These are phyloP conservation scores for Saccharomycopsis microspora DNA, from an alignment of 805 yeast genomes.

Conservation along the genomic window DNA sequence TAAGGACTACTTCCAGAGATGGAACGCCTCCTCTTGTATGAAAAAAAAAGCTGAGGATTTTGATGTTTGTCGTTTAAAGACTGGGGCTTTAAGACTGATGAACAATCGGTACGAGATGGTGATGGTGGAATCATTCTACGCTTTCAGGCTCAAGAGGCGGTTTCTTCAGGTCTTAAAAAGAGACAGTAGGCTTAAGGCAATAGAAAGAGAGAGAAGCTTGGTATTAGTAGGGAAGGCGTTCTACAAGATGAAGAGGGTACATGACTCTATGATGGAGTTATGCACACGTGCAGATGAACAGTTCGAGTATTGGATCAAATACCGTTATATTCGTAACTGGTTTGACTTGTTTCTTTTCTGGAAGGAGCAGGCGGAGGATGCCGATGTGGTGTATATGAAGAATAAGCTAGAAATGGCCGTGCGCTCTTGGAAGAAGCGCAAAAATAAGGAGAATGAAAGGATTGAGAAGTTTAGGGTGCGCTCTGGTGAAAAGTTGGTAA, in stretches of 20 bases:
- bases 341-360: not conserved
- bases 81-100: not conserved
- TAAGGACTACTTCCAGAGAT: constrained; percentile 1
- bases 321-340: constrained; percentile 6
- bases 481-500: not conserved
- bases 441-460: not conserved
- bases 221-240: constrained; percentile 1
- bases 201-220: not conserved
- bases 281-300: not conserved
- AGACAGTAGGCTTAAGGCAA: not conserved
- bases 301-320: not conserved
- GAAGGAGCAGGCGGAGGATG: not conserved
- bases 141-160: constrained; percentile 1
- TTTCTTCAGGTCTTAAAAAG: constrained; percentile 2
- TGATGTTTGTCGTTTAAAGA: constrained; percentile 1
- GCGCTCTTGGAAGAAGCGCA: not conserved
- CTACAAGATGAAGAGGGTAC: constrained; percentile 3
- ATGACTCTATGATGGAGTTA: no score
- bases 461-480: not conserved
- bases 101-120: constrained; percentile 1
- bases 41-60: constrained; percentile 3
- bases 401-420: not conserved
- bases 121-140: constrained; percentile 3
- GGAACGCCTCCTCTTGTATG: constrained; percentile 1
- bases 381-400: constrained; percentile 6